Conservation (phyloP, 345 rosid species). For the Kandelia obovata region DNA sequence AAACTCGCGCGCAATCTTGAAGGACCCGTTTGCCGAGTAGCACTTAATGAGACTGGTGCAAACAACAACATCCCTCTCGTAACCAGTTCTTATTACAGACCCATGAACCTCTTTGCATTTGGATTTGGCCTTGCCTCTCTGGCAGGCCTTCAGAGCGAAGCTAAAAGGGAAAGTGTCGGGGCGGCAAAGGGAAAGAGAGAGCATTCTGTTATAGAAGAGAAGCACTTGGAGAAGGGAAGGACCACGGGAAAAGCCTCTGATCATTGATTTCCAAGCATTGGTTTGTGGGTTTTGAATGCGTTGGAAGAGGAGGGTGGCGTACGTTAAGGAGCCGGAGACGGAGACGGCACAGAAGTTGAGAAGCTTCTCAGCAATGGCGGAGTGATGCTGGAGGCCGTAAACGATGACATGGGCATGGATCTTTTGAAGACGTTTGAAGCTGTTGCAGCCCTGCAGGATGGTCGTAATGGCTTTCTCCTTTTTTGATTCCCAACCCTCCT, state of each 20-base stretch:
- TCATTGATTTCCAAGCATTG: constrained; percentile 37
- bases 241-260: constrained; percentile 31
- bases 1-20: constrained; percentile 32
- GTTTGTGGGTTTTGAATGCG: constrained; percentile 31
- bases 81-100: constrained; percentile 38
- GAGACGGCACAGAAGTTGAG: constrained; percentile 50
- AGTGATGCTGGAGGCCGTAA: constrained; percentile 40
- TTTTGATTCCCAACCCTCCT: constrained; percentile 11
- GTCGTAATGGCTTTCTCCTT: constrained; percentile 29
- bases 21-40: constrained; percentile 28
- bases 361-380: constrained; percentile 39
- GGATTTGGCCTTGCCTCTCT: constrained; percentile 15
- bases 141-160: constrained; percentile 56
- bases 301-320: constrained; percentile 40
- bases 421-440: constrained; percentile 33
- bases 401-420: constrained; percentile 42
- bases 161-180: constrained; percentile 48
- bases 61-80: constrained; percentile 30
- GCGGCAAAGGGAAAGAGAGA: constrained; percentile 20
- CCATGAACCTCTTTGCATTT: constrained; percentile 56
- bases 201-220: constrained; percentile 33
- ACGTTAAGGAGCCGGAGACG: constrained; percentile 34
- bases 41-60: constrained; percentile 43
- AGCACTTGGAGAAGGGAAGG: constrained; percentile 40
- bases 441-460: constrained; percentile 48